Conservation (phyloP, 352 stramenopile species). For the Pythium apleroticum region DNA sequence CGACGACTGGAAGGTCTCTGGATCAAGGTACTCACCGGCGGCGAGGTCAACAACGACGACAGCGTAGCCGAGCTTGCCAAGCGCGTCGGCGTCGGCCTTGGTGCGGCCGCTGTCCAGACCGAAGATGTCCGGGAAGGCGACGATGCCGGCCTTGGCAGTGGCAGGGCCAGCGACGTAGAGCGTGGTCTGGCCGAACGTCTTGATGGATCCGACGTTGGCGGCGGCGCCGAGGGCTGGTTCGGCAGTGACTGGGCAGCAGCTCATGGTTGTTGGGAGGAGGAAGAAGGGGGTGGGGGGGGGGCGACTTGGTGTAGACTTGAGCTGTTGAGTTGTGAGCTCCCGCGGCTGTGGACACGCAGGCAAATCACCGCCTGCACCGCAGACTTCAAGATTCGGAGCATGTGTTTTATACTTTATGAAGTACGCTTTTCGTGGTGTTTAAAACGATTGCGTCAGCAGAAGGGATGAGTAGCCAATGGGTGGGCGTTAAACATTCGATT, state of each 20-base stretch:
- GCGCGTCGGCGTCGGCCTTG: constrained; percentile 70
- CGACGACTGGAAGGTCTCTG: constrained; percentile 23
- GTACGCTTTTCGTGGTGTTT: neutral
- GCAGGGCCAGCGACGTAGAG: constrained; percentile 73
- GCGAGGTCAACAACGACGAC: constrained; percentile 71
- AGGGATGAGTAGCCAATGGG: neutral
- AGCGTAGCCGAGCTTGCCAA: constrained; percentile 75
- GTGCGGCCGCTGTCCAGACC: constrained; percentile 78
- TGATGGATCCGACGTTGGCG: constrained; percentile 50
- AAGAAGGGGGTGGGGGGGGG: neutral
- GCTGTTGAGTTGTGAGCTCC: constrained; percentile 19
- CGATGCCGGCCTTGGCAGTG: constrained; percentile 58
- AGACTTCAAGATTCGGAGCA: constrained; percentile 26
- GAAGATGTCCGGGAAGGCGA: constrained; percentile 79
- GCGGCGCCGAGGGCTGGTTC: constrained; percentile 49
- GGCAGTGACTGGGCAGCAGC: constrained; percentile 74
- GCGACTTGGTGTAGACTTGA: constrained; percentile 12
- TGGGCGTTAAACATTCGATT: neutral
- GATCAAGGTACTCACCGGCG: constrained; percentile 64
- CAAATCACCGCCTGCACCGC: neutral
- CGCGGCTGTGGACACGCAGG: neutral
- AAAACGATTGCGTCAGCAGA: constrained; percentile 2
- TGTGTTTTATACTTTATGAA: constrained; percentile 1
- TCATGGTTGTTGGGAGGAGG: constrained; percentile 34
- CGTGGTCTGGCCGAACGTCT: constrained; percentile 68